A percentile compares a stretch with the other conserved stretches of the same genome.
Evolutionary conservation across 1,284 basidiomycete species (phyloP).

Genomic region (Neolentinus lepideus): DNA sequence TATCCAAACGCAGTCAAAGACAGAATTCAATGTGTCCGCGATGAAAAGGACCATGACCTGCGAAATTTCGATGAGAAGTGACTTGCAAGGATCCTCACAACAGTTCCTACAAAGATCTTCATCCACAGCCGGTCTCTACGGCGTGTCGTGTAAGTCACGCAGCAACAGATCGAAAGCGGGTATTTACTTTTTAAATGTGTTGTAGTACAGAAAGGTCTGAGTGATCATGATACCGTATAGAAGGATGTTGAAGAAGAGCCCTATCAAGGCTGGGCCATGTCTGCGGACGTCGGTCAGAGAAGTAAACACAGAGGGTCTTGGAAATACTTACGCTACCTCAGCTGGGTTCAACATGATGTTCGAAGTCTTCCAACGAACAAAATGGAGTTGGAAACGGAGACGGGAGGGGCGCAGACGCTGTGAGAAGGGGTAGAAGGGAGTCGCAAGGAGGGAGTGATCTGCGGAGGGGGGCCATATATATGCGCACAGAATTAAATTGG

Average conservation of each 20-base stretch:
- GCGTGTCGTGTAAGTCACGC: background rate
- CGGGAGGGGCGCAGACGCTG: background rate
- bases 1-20: slow-evolving; percentile 26
- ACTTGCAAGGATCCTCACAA: background rate
- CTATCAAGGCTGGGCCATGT: slow-evolving; percentile 2
- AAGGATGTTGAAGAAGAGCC: slow-evolving; percentile 20
- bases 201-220: slow-evolving; percentile 29
- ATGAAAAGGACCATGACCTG: slow-evolving; percentile 26
- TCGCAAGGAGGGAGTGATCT: too few relatives aligned
- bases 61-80: background rate
- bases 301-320: background rate
- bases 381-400: background rate
- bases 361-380: background rate
- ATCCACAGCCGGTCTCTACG: slow-evolving; percentile 15
- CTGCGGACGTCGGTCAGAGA: background rate
- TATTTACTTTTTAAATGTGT: slow-evolving; percentile 21
- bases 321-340: background rate
- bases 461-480: too few relatives aligned
- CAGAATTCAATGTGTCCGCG: slow-evolving; percentile 27
- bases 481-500: too few relatives aligned
- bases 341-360: background rate
- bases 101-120: slow-evolving; percentile 13
- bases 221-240: slow-evolving; percentile 32
- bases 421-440: background rate
- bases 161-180: too few relatives aligned